Evolutionary conservation across 768 basidiomycete species (phyloP), one percentile per base, ranked within the genome.

Genomic region (Vararia minispora): DNA sequence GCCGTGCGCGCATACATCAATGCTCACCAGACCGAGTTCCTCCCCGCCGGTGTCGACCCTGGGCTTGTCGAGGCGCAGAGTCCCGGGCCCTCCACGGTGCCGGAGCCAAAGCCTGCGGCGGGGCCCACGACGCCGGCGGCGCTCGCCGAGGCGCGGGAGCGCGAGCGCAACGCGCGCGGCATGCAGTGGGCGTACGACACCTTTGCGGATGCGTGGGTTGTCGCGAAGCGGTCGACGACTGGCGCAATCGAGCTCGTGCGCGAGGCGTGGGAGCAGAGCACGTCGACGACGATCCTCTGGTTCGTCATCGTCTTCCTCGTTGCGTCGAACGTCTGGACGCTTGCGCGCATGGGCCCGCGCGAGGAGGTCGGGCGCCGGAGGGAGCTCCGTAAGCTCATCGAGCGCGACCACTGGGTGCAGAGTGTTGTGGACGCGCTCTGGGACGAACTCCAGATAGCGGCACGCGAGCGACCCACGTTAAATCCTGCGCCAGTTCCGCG

Each of bases 121-220:
- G 44, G 43, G 24, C 12, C 52, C 18, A 32, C 53, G 31, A 29
- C 41, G 30, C 47, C 30, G 43, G 46, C 35, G 20, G 35, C 35
- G 13, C 26, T 22, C 3, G 27, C 21, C 43, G 51, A 29, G 37
- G 64, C 65, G 41, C 74, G 81, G 37, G 80, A 81, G 54, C 64
- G 68, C 39, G 77, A 83, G 53, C 74, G 79, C 12, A 76, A 78
- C 43, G 71, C 66, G 41, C 79, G 83, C 13, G 76, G 76, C 0
- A 60, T 88, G 46, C 87, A 90, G 51, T 90, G 87, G 87, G 86
- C 86, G 3, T 84, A 76, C 62, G 87, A 90, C 47, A 90, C 87
- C 33, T 71, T 85, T 55, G 79, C 78, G 22, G 87, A 84, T 8
- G 79, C 87, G 2, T 69, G 63, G 43, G 66, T 71, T 46, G 86